Conservation (phyloP, 2,329 filamentous ascomycete genomes). For the Fusarium sp. region DNA sequence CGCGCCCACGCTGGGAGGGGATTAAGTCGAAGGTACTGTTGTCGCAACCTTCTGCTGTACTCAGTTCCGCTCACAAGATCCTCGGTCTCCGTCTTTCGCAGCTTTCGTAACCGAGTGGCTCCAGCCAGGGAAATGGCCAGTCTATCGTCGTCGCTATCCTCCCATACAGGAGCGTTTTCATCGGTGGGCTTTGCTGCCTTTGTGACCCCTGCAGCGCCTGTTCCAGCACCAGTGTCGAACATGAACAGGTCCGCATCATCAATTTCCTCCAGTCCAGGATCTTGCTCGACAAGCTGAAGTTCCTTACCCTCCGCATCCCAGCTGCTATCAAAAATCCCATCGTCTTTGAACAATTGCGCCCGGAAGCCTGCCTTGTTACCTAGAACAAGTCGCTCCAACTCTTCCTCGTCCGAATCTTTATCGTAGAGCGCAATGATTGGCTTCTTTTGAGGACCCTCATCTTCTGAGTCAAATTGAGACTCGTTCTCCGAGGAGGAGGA, state of each 20-base stretch:
- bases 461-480: constrained; percentile 44
- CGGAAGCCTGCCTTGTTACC: constrained; percentile 87
- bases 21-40: constrained; percentile 74
- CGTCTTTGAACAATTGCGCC: constrained; percentile 72
- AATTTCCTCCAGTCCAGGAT: constrained; percentile 66
- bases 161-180: constrained; percentile 74
- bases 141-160: constrained; percentile 95
- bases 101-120: constrained; percentile 80
- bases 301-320: constrained; percentile 49
- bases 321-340: constrained; percentile 48
- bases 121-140: constrained; percentile 83
- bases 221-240: constrained; percentile 72
- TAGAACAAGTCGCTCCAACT: constrained; percentile 88
- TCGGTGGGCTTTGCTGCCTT: constrained; percentile 41
- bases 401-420: constrained; percentile 85
- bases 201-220: constrained; percentile 46
- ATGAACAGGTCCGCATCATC: constrained; percentile 88
- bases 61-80: constrained; percentile 88
- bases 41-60: constrained; percentile 81
- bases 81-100: constrained; percentile 82
- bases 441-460: constrained; percentile 42
- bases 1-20: constrained; percentile 70
- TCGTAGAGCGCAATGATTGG: constrained; percentile 54
- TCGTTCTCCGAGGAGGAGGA: constrained; percentile 46
- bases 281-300: constrained; percentile 53